These are phyloP conservation scores for Dendrobium huoshanense DNA, from an alignment of 106 monocot genomes.

Conservation along the genomic window DNA sequence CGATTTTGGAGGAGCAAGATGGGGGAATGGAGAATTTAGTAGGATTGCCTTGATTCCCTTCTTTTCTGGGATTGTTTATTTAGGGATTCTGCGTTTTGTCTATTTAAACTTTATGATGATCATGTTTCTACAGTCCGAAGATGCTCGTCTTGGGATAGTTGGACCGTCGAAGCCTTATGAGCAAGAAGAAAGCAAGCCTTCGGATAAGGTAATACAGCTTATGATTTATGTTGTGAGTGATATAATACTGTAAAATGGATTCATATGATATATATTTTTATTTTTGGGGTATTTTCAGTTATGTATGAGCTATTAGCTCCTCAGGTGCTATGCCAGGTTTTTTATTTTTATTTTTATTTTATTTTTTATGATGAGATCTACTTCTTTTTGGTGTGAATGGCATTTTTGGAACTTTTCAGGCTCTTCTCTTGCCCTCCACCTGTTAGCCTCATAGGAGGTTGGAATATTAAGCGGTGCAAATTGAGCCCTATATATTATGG, in stretches of 20 bases:
- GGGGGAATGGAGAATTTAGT: constrained; percentile 27
- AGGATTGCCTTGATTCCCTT: not conserved
- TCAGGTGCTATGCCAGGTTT: not conserved
- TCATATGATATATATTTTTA: too few species aligned
- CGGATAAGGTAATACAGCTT: constrained; percentile 30
- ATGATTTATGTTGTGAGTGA: too few species aligned
- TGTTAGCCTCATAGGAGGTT: too few species aligned
- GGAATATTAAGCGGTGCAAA: too few species aligned
- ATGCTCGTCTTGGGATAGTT: constrained; percentile 22
- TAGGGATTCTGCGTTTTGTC: not conserved
- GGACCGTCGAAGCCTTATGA: constrained; percentile 25
- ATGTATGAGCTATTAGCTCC: not conserved
- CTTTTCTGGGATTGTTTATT: not conserved
- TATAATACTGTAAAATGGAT: too few species aligned
- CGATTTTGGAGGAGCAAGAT: constrained; percentile 27
- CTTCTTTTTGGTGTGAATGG: not conserved
- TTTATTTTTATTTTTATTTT: not conserved
- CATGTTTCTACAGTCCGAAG: constrained; percentile 23
- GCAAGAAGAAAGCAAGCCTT: constrained; percentile 39
- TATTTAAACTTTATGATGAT: not conserved
- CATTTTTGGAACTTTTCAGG: not conserved
- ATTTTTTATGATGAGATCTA: not conserved
- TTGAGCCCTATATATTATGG: too few species aligned
- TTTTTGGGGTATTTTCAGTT: not conserved
- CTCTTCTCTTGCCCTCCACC: not conserved